These are phyloP conservation scores for Aspergillus fructus DNA, from an alignment of 2,329 filamentous ascomycete genomes.

Conservation along the genomic window DNA sequence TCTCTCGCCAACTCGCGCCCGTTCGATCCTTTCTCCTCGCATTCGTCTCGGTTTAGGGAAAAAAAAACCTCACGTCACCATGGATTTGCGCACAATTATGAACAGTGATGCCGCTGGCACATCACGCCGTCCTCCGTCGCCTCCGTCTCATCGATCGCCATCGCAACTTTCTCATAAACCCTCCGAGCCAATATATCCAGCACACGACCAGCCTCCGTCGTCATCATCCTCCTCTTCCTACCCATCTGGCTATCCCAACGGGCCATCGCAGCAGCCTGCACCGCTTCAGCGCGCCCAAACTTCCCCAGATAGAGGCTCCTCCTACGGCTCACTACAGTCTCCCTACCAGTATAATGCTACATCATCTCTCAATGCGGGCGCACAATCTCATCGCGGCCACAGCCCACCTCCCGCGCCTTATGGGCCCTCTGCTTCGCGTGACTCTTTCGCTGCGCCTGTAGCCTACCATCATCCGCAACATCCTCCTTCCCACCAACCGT, in stretches of 20 bases:
- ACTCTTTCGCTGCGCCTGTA: conserved; percentile 31
- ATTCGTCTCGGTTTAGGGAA: background rate
- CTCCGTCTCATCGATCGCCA: conserved; percentile 21
- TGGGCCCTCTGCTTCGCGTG: conserved; percentile 32
- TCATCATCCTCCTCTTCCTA: conserved; percentile 26
- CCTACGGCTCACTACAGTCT: conserved; percentile 40
- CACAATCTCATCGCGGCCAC: conserved; percentile 32
- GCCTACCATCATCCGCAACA: conserved; percentile 31
- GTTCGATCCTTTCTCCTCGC: background rate
- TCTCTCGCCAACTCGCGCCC: background rate
- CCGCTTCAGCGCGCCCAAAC: conserved; percentile 46
- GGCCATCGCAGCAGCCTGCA: conserved; percentile 40
- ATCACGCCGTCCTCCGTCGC: conserved; percentile 29
- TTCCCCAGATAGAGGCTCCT: conserved; percentile 44
- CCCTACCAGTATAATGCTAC: conserved; percentile 42
- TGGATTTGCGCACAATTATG: conserved; percentile 56
- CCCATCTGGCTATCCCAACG: conserved; percentile 27
- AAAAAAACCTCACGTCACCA: conserved; percentile 25
- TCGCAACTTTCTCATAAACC: conserved; percentile 30
- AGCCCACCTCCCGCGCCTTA: conserved; percentile 35
- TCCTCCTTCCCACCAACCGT: conserved; percentile 29
- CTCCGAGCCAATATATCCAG: conserved; percentile 27
- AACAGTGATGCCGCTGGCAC: conserved; percentile 43
- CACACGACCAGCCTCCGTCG: conserved; percentile 26
- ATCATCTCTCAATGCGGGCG: conserved; percentile 30